Conservation (phyloP, 441 rosid genomes). For the Daphne laureola region DNA sequence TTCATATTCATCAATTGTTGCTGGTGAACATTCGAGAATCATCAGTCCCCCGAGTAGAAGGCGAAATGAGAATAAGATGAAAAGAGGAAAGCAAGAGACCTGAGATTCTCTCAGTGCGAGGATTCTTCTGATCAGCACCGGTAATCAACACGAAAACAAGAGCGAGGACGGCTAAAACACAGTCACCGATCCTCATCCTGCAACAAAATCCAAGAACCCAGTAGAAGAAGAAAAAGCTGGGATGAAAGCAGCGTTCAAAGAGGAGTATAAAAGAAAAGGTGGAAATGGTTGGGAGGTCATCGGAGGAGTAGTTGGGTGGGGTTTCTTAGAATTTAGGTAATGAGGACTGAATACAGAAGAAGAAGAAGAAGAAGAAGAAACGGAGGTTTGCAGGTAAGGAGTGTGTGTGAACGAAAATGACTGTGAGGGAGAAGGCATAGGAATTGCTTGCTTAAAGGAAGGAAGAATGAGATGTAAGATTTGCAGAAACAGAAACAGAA, state of each 20-base stretch:
- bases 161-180: slow-evolving; percentile 25
- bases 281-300: slow-evolving; percentile 59
- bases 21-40: background rate
- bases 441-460: slow-evolving; percentile 49
- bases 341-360: background rate
- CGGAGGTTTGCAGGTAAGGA: slow-evolving; percentile 19
- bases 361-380: slow-evolving; percentile 8
- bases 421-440: slow-evolving; percentile 17
- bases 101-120: slow-evolving; percentile 64
- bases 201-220: slow-evolving; percentile 7
- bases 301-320: slow-evolving; percentile 59
- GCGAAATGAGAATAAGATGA: background rate
- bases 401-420: slow-evolving; percentile 29
- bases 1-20: background rate
- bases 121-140: slow-evolving; percentile 36
- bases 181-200: slow-evolving; percentile 30
- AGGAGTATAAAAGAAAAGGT: slow-evolving; percentile 9
- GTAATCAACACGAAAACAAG: slow-evolving; percentile 16
- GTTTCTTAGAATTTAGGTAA: slow-evolving; percentile 48
- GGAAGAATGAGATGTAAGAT: slow-evolving; percentile 21
- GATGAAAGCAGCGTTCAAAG: slow-evolving; percentile 26
- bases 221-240: slow-evolving; percentile 4
- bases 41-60: no score
- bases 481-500: background rate
- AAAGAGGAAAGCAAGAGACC: slow-evolving; percentile 25